These are phyloP conservation scores for Verticillium albo-atrum DNA, from an alignment of 2,329 filamentous ascomycete species.

Conservation along the genomic window DNA sequence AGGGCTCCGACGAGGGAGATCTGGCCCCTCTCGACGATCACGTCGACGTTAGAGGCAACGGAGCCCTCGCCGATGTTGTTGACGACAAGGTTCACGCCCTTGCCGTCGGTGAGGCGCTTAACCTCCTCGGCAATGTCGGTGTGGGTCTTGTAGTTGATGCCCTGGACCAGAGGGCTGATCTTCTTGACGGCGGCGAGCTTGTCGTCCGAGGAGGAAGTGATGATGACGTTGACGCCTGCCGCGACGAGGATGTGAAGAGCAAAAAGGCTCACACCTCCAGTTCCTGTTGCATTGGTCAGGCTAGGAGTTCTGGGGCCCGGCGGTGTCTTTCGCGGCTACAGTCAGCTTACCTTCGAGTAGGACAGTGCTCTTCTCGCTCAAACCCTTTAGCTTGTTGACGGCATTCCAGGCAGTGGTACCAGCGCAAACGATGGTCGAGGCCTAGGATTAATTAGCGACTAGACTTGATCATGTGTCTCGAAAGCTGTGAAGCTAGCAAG, in stretches of 20 bases:
- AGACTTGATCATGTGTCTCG: too few species aligned
- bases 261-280: slow-evolving; percentile 28
- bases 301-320: too few species aligned
- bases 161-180: slow-evolving; percentile 14
- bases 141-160: slow-evolving; percentile 25
- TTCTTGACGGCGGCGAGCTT: slow-evolving; percentile 18
- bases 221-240: slow-evolving; percentile 26
- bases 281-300: slow-evolving; percentile 22
- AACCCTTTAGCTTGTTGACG: slow-evolving; percentile 23
- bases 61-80: slow-evolving; percentile 33
- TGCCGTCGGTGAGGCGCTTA: slow-evolving; percentile 22
- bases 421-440: slow-evolving; percentile 35
- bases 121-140: slow-evolving; percentile 17
- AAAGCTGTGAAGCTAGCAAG: slow-evolving; percentile 17
- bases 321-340: too few species aligned
- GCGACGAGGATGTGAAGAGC: slow-evolving; percentile 27
- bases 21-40: slow-evolving; percentile 32
- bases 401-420: slow-evolving; percentile 40
- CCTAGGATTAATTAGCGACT: slow-evolving; percentile 10
- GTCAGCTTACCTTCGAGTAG: slow-evolving; percentile 33
- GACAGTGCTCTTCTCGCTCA: slow-evolving; percentile 31
- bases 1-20: slow-evolving; percentile 39
- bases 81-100: slow-evolving; percentile 29
- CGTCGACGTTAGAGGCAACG: slow-evolving; percentile 31
- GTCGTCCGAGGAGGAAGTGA: slow-evolving; percentile 29